Evolutionary conservation across 805 yeast genomes (phyloP).

Genomic region (Clavispora asparagi): DNA sequence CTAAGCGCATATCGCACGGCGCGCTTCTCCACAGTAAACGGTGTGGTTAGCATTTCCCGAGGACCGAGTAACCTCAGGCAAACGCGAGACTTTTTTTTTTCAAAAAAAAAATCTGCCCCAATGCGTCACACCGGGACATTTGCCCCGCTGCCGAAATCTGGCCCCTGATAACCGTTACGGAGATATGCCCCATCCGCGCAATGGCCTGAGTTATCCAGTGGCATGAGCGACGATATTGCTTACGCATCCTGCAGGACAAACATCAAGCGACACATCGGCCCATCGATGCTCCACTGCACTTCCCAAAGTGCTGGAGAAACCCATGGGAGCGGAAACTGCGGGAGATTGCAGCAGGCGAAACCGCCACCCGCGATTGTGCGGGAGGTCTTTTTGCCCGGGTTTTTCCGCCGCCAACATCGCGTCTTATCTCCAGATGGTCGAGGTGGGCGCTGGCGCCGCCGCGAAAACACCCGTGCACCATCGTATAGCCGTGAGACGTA

Average conservation of each 20-base stretch:
- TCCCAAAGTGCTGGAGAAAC: no score
- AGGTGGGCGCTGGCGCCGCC: background rate
- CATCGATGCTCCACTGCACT: conserved; percentile 29
- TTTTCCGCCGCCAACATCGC: background rate
- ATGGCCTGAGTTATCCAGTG: background rate
- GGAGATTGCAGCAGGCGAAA: background rate
- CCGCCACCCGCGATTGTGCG: background rate
- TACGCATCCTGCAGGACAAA: conserved; percentile 35
- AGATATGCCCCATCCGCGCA: no score
- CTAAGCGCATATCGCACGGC: no score
- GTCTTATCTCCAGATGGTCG: background rate
- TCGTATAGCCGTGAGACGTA: conserved; percentile 8
- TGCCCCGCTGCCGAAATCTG: no score
- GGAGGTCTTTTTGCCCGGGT: background rate
- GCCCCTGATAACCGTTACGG: no score
- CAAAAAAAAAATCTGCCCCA: no score
- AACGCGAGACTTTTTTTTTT: no score
- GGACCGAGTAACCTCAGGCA: no score
- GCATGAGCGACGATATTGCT: conserved; percentile 9
- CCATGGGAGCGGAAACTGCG: no score
- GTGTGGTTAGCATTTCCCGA: no score
- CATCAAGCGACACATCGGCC: conserved; percentile 53
- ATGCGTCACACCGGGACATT: no score
- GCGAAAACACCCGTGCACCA: conserved; percentile 13
- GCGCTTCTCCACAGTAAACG: background rate